Evolutionary conservation across 2,329 filamentous ascomycete genomes (phyloP).

Genomic region (Cordyceps farinosa): DNA sequence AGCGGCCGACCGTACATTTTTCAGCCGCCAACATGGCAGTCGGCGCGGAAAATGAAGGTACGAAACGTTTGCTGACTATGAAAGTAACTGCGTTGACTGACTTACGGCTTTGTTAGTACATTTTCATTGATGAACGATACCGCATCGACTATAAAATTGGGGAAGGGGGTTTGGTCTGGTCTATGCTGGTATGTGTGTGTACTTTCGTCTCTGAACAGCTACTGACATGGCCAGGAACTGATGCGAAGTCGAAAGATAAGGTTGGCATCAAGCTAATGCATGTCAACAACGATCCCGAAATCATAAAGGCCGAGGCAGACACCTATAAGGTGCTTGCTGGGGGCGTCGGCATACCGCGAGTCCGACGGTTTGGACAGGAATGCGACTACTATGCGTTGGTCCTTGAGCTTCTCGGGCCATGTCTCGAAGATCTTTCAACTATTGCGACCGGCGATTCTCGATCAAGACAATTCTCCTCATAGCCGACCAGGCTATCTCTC

Average conservation of each 20-base stretch:
- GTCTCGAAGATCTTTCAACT: slow-evolving; percentile 61
- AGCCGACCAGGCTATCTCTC: slow-evolving; percentile 23
- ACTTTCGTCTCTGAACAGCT: not conserved
- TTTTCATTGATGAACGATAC: slow-evolving; percentile 22
- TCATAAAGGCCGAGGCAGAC: slow-evolving; percentile 21
- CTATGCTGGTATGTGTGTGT: slow-evolving; percentile 23
- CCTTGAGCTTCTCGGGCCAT: slow-evolving; percentile 48
- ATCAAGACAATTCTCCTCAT: slow-evolving; percentile 26
- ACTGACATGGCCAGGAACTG: slow-evolving; percentile 21
- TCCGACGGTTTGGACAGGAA: slow-evolving; percentile 24
- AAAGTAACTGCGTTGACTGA: not conserved
- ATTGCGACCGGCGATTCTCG: slow-evolving; percentile 22
- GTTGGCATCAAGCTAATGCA: slow-evolving; percentile 31
- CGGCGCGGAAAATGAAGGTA: not conserved
- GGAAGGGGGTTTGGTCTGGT: slow-evolving; percentile 22
- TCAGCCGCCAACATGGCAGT: not conserved
- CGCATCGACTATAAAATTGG: slow-evolving; percentile 23
- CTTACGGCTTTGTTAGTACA: slow-evolving; percentile 16
- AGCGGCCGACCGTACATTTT: too few relatives aligned
- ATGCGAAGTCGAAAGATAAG: slow-evolving; percentile 28
- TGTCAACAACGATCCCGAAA: slow-evolving; percentile 2
- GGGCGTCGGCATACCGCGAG: slow-evolving; percentile 23
- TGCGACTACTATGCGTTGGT: slow-evolving; percentile 25
- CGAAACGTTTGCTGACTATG: not conserved
- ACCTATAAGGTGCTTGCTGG: slow-evolving; percentile 19